Evolutionary conservation across 2,329 filamentous ascomycete species (phyloP).

Genomic region (Helicocarpus griseus): DNA sequence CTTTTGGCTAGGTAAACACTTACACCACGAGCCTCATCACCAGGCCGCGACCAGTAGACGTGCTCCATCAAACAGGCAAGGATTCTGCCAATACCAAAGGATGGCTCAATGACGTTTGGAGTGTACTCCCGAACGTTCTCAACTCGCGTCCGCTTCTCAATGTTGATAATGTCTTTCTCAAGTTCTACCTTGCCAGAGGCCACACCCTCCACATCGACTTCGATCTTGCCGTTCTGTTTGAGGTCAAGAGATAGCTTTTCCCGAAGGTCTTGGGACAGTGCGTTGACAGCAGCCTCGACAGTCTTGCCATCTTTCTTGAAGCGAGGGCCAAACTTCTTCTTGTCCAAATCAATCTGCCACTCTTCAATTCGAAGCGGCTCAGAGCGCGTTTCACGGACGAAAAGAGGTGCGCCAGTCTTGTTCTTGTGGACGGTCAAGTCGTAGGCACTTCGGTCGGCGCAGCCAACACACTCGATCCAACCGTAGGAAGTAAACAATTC

Average conservation of each 20-base stretch:
- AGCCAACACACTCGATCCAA: slow-evolving; percentile 98
- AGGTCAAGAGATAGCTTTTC: slow-evolving; percentile 71
- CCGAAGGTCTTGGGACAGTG: slow-evolving; percentile 67
- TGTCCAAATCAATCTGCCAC: slow-evolving; percentile 79
- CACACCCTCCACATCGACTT: slow-evolving; percentile 60
- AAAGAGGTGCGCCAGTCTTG: slow-evolving; percentile 76
- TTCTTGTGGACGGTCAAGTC: slow-evolving; percentile 88
- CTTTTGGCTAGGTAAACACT: slow-evolving; percentile 32
- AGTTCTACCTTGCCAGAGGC: slow-evolving; percentile 68
- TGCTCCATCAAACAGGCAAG: slow-evolving; percentile 91
- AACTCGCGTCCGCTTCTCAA: slow-evolving; percentile 72
- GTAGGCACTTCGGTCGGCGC: slow-evolving; percentile 90
- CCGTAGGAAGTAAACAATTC: slow-evolving; percentile 85
- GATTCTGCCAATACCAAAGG: slow-evolving; percentile 92
- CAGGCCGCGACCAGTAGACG: slow-evolving; percentile 82
- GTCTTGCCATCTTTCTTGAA: slow-evolving; percentile 92
- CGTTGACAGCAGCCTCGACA: slow-evolving; percentile 69
- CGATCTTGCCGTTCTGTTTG: slow-evolving; percentile 62
- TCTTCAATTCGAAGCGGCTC: slow-evolving; percentile 74
- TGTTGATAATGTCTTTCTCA: slow-evolving; percentile 65
- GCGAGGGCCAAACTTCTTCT: slow-evolving; percentile 88
- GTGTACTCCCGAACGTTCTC: slow-evolving; percentile 86
- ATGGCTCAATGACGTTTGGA: slow-evolving; percentile 93
- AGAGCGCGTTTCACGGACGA: slow-evolving; percentile 72
- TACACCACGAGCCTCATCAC: slow-evolving; percentile 78